Evolutionary conservation across 1,284 basidiomycete genomes (phyloP).

Genomic region (Peniophora sp.): DNA sequence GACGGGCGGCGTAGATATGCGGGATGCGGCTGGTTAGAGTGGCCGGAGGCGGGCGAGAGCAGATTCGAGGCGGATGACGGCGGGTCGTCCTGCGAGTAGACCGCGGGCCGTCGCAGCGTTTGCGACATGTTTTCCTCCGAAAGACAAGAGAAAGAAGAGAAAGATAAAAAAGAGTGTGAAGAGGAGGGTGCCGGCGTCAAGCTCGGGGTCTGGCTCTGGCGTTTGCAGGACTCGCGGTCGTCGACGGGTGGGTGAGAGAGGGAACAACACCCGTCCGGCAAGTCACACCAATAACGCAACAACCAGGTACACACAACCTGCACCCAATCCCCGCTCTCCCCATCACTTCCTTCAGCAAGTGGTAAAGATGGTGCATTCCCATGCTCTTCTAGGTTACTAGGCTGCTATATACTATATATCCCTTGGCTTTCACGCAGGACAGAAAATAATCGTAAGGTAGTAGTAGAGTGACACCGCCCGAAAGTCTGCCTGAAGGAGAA

Average conservation of each 20-base stretch:
- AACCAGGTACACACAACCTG: not conserved
- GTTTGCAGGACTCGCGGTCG: not conserved
- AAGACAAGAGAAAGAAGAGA: conserved; percentile 1
- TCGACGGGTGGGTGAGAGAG: not conserved
- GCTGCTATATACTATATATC: too few species aligned
- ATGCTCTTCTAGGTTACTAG: too few species aligned
- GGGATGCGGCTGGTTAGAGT: not conserved
- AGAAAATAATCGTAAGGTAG: too few species aligned
- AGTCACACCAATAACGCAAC: not conserved
- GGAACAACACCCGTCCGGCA: not conserved
- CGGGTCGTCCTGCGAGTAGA: not conserved
- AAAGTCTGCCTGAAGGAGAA: not conserved
- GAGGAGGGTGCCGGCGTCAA: not conserved
- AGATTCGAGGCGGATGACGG: not conserved
- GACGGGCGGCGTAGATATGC: not conserved
- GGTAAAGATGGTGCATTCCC: too few species aligned
- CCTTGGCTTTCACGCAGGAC: too few species aligned
- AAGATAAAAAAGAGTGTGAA: not conserved
- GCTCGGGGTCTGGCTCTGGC: not conserved
- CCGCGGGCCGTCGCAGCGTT: not conserved
- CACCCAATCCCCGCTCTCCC: not conserved
- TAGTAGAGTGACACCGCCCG: not conserved
- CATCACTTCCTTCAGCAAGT: too few species aligned
- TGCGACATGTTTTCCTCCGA: too few species aligned
- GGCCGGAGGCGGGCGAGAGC: not conserved